Evolutionary conservation across 139 green algal species (phyloP), one percentile per base, ranked within the genome.

Genomic region (Volvox reticuliferus): DNA sequence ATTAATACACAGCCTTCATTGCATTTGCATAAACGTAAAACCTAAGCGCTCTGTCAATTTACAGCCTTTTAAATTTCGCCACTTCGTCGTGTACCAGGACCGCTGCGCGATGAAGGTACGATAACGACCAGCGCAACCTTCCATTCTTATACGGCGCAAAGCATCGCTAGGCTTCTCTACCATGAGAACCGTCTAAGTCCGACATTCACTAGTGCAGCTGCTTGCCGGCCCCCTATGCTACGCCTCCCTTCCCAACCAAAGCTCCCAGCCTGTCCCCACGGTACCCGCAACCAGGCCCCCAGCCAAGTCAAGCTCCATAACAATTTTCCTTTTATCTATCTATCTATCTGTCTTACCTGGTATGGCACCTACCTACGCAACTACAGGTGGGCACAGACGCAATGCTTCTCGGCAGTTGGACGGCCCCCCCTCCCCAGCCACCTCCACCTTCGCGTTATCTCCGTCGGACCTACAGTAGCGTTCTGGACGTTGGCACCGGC

Each of bases 341-440:
- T n/a, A n/a, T n/a, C n/a, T n/a, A n/a, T n/a, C n/a, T n/a, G n/a
- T n/a, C n/a, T n/a, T 55, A 55, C 44, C 44, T 55, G 44, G 9
- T 55, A 55, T 55, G 44, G n/a, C n/a, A n/a, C n/a, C n/a, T n/a
- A n/a, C n/a, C n/a, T n/a, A n/a, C n/a, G n/a, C n/a, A n/a, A n/a
- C n/a, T n/a, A n/a, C 44, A 92, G 89, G 79, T 95, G 44, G 89
- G 91, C 22, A 95, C 93, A 6, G 93, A 95, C 69, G 86, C 91
- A 0, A 93, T 95, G 91, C 89, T 95, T 20, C 86, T 95, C 0
- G 93, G 91, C 32, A 65, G 83, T 21, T 95, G 91, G 91, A 87
- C 87, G 30, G 18, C 22, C 13, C 35, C 22, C 22, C 35, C 65
- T 37, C 20, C 82, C 9, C 20, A 12, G 1, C 63, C 19, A 20